phyloP scores from a whole-genome alignment of 106 monocot genomes.

The Allium fistulosum region DNA sequence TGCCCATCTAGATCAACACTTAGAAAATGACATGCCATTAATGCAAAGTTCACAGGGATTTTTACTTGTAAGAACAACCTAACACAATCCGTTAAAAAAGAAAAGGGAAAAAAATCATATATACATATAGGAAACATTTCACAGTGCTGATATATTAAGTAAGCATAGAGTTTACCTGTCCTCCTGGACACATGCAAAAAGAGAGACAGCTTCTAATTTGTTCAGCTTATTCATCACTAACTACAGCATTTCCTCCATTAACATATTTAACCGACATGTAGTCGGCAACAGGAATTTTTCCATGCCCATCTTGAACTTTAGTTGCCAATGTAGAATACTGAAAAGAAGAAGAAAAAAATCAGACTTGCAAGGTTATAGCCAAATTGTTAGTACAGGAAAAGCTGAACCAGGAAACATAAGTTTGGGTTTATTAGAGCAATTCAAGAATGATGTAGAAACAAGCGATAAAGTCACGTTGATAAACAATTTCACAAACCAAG shows the following conservation, averaged over 20 bases:
- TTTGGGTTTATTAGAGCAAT: no score
- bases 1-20: slow-evolving; percentile 91
- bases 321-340: slow-evolving; percentile 77
- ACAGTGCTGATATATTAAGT: no score
- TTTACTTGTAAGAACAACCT: slow-evolving; percentile 97
- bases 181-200: slow-evolving; percentile 98
- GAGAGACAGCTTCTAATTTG: slow-evolving; percentile 74
- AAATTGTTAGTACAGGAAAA: no score
- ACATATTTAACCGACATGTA: slow-evolving; percentile 85
- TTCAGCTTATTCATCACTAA: slow-evolving; percentile 9
- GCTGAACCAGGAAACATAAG: no score
- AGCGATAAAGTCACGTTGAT: no score
- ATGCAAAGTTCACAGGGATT: slow-evolving; percentile 78
- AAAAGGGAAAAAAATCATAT: neutral
- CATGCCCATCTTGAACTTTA: slow-evolving; percentile 66
- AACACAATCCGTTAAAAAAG: neutral
- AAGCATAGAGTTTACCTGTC: slow-evolving; percentile 43
- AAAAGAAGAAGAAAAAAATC: neutral
- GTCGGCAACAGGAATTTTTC: slow-evolving; percentile 95
- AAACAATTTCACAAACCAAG: no score
- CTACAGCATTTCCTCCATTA: slow-evolving; percentile 15
- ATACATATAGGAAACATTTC: no score
- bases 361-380: no score
- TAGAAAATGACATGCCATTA: slow-evolving; percentile 99
- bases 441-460: no score